These are phyloP conservation scores for Cyclostephanos invisitatus DNA, from an alignment of 108 stramenopile species.

Conservation along the genomic window DNA sequence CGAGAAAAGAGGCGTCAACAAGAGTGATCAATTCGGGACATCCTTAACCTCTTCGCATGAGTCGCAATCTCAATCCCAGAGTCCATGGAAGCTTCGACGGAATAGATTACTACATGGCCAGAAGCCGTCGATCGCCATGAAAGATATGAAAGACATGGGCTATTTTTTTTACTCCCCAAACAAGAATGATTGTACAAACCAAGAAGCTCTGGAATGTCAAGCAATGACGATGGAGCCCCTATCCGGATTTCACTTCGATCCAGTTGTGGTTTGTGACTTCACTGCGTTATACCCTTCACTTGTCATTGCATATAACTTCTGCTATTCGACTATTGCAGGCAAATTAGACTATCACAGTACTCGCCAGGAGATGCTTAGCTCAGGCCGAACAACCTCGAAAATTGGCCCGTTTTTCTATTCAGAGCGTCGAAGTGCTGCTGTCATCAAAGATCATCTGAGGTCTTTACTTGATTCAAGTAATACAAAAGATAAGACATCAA, in stretches of 20 bases:
- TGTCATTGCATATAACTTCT: conserved; percentile 97
- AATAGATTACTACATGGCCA: not conserved
- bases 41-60: conserved; percentile 33
- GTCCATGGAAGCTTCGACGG: conserved; percentile 79
- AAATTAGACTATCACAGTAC: conserved; percentile 87
- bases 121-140: not conserved
- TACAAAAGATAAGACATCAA: conserved; percentile 8
- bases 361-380: conserved; percentile 63
- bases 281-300: conserved; percentile 97
- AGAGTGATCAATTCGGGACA: conserved; percentile 15
- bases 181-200: conserved; percentile 69
- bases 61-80: conserved; percentile 73
- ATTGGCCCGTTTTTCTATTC: conserved; percentile 69
- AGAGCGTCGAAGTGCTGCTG: conserved; percentile 70
- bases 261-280: conserved; percentile 97
- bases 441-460: conserved; percentile 76
- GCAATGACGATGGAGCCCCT: conserved; percentile 90
- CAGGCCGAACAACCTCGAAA: conserved; percentile 35
- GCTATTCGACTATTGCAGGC: conserved; percentile 90
- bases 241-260: conserved; percentile 88
- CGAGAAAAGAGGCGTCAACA: conserved; percentile 60
- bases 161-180: conserved; percentile 91
- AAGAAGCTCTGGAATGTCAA: conserved; percentile 89
- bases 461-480: conserved; percentile 34
- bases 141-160: conserved; percentile 26